Percentiles rank a stretch among this genome's conserved stretches.
These are phyloP conservation scores for Lachnum nothofagi DNA, from an alignment of 2,329 filamentous ascomycete genomes.

Conservation along the genomic window DNA sequence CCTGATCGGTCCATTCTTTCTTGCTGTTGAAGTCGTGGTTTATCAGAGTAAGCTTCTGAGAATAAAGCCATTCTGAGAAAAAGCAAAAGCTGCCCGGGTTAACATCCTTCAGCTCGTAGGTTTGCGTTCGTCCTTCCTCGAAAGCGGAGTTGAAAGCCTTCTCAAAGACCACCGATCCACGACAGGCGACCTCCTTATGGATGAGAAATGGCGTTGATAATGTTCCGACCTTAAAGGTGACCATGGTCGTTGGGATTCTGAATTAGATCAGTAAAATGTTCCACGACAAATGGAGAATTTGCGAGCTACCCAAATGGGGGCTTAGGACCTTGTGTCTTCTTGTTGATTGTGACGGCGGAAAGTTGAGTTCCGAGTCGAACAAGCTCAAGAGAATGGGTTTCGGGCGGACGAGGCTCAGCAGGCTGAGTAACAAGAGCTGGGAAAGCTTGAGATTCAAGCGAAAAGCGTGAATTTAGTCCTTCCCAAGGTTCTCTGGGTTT, in stretches of 20 bases:
- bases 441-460: too few species aligned
- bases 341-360: neutral
- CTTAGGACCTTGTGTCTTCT: neutral
- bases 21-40: neutral
- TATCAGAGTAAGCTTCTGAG: neutral
- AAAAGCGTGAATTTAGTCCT: too few species aligned
- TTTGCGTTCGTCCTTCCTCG: neutral
- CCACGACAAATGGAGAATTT: neutral
- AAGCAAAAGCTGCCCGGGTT: neutral
- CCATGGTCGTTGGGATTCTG: neutral
- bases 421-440: too few species aligned
- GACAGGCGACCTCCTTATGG: slow-evolving; percentile 13
- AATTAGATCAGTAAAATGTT: neutral
- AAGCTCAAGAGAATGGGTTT: neutral
- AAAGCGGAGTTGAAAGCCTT: neutral
- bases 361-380: neutral
- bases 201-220: slow-evolving; percentile 6
- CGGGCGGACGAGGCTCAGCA: neutral
- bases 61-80: neutral
- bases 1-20: neutral
- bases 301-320: neutral
- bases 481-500: too few species aligned
- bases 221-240: neutral
- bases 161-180: neutral
- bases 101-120: neutral